Evolutionary conservation across 805 yeast species (phyloP).

Genomic region (Candida patagonica): DNA sequence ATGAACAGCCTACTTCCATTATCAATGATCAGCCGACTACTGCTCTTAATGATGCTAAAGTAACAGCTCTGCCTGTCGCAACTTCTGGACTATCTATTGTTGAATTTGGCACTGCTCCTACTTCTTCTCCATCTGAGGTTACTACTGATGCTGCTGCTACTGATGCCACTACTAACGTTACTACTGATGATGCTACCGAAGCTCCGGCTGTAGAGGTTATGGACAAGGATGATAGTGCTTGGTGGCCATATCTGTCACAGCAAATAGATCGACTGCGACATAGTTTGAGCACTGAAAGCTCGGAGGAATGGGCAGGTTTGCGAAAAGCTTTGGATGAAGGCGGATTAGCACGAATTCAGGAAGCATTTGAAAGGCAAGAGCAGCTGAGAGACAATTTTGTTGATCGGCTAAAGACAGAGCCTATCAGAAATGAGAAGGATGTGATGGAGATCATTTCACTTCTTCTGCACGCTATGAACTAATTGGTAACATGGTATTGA

Average conservation of each 20-base stretch:
- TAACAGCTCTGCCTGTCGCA: not conserved
- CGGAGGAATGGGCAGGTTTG: not conserved
- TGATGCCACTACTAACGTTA: not conserved
- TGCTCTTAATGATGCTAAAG: too few species aligned
- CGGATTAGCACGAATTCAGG: conserved; percentile 1
- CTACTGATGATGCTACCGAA: not conserved
- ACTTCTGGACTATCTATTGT: not conserved
- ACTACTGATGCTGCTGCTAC: not conserved
- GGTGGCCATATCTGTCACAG: not conserved
- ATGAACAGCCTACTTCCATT: too few species aligned
- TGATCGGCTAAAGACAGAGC: too few species aligned
- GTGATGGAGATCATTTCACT: too few species aligned
- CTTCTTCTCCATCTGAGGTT: not conserved
- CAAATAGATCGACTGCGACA: not conserved
- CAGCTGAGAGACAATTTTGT: not conserved
- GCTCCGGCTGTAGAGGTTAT: not conserved
- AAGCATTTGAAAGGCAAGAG: conserved; percentile 1
- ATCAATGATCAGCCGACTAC: too few species aligned
- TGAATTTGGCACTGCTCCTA: not conserved
- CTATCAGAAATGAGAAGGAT: too few species aligned
- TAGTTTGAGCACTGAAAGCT: not conserved
- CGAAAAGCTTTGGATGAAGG: not conserved
- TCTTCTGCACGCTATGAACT: too few species aligned
- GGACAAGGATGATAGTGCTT: not conserved
- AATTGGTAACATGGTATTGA: too few species aligned